A percentile compares a stretch with the other conserved stretches of the same genome.
These are phyloP conservation scores for Ophiognomonia clavigignenti-juglandacearum DNA, from an alignment of 2,329 filamentous ascomycete genomes.

Conservation along the genomic window DNA sequence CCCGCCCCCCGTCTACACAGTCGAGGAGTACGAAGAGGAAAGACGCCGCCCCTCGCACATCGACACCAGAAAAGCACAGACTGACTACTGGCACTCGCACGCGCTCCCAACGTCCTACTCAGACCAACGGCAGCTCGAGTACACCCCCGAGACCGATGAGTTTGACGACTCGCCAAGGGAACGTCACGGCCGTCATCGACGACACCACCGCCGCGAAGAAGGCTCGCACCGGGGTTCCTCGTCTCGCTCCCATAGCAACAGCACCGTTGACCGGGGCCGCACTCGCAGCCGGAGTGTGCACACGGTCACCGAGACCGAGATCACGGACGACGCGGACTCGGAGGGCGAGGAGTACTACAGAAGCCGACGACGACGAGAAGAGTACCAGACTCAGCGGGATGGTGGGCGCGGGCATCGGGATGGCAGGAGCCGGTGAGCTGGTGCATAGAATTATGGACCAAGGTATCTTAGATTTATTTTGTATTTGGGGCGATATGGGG, in stretches of 20 bases:
- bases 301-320: slow-evolving; percentile 4
- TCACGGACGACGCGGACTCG: slow-evolving; percentile 8
- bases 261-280: slow-evolving; percentile 11
- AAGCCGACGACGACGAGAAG: neutral
- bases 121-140: slow-evolving; percentile 13
- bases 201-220: neutral
- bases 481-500: slow-evolving; percentile 3
- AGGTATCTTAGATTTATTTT: slow-evolving; percentile 1
- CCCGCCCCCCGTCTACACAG: slow-evolving; percentile 1
- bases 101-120: slow-evolving; percentile 12
- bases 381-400: neutral
- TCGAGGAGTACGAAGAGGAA: slow-evolving; percentile 12
- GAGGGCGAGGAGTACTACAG: slow-evolving; percentile 7
- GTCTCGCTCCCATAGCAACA: slow-evolving; percentile 10
- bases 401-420: neutral
- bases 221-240: slow-evolving; percentile 1
- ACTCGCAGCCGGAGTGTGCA: slow-evolving; percentile 14
- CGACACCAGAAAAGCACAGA: slow-evolving; percentile 13
- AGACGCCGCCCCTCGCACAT: slow-evolving; percentile 5
- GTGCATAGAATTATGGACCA: neutral
- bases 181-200: neutral
- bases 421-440: neutral
- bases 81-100: slow-evolving; percentile 15
- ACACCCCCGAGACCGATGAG: slow-evolving; percentile 7
- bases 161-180: slow-evolving; percentile 8